Evolutionary conservation across 192 early-diverging fungal genomes (phyloP), one percentile per base, ranked within the genome.

Genomic region (Rhizoclosmatium globosum): DNA sequence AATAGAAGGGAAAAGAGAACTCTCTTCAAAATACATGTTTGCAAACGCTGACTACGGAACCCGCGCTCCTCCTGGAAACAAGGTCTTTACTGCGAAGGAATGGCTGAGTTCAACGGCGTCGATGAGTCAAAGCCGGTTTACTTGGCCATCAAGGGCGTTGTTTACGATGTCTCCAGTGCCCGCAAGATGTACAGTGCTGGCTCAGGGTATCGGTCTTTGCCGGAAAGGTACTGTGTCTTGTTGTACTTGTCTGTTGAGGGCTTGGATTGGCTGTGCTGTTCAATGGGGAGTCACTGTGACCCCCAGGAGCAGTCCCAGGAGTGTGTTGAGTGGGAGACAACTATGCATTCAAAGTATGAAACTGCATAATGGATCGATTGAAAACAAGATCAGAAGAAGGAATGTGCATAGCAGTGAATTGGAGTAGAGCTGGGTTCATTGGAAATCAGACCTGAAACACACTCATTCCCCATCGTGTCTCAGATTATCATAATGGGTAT

Each of bases 111-210:
- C 77, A 85, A 95, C 74, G 94, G 94, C 3, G 73, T 77, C 11
- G 87, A 94, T 61, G 48, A 83, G 1, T 77, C 79, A 44, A 56
- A 74, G 62, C 89, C 93, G 9, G 90, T 96, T 73, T 96, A 94
- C 76, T 86, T 96, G n/a, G 95, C 93, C 3, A 85, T 96, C 67
- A 96, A 95, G 82, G 93, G 95, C 7, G 6, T 62, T 81, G 87
- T 96, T 4, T 96, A 91, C 77, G 93, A 96, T 86, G 93, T 96
- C 31, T 85, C 90, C 1, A 44, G 62, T 62, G 89, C 90, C 66
- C 83, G 84, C 39, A 87, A 87, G 47, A 86, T 89, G 85, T 96
- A 96, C 84, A 81, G 84, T 38, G 89, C 89, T 3, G 89, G 86
- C 2, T 75, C 71, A n/a, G 91, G 92, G 60, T 96, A 96, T 79